Base-by-base conservation (phyloP, 1,284 basidiomycete species). In the Sporisorium scitamineum region DNA sequence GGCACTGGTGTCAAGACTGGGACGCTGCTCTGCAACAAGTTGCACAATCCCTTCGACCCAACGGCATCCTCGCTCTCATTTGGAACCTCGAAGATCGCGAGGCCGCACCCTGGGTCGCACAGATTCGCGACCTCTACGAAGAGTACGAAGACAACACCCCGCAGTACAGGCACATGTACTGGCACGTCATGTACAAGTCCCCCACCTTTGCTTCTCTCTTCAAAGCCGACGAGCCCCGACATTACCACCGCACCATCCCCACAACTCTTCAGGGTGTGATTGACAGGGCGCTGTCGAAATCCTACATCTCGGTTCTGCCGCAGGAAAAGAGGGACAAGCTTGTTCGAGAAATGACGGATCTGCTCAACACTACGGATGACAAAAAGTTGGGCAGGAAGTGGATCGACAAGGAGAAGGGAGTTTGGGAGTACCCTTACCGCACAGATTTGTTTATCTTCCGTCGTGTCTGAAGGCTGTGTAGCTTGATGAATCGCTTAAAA, bases 31-130 rank as follows among this genome's bases (percentile, higher is more conserved):
- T 84, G 6, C 20, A 56, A 24, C 69, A 77, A 27, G 62, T 68
- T 10, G 76, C 80, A 0, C 54, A 70, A 22, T 55, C 73, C 1
- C 70, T 84, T 14, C 70, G 77, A 16, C 57, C 69, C 13, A 59
- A 71, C 11, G 82, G 82, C 5, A 59, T 73, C 14, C 65, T 84
- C 13, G 81, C 81, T 16, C 67, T 84, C 29, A 57, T 83, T 32
- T 84, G 82, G 82, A 84, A 84, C 61, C 53, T 84, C 29, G 82
- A 84, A 58, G 79, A 83, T 61, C 59, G 79, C 27, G 78, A 82
- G 7, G 79, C 77, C 0, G 82, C 82, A 2, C 58, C 69, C 2
- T 84, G 82, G 82, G 79, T 83, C 0, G 80, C 70, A 0, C 52
- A 76, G n/a, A 62, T 82, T 11, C 60, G 82, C 18, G 78, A 83